Evolutionary conservation across 192 early-diverging fungal species (phyloP).

Genomic region (Oehlia diaphana): DNA sequence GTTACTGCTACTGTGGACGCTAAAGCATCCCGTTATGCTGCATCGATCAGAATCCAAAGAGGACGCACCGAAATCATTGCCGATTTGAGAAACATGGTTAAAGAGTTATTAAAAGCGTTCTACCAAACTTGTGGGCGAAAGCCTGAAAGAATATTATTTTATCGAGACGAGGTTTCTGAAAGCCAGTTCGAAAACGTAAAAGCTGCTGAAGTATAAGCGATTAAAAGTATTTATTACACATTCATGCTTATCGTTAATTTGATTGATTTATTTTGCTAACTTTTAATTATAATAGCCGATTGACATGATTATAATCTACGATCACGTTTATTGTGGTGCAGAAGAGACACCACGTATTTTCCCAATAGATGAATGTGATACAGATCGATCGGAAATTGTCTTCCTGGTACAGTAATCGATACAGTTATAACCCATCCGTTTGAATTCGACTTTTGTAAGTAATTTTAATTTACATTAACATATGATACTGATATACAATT

Average conservation of each 20-base stretch:
- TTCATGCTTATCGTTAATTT: too few relatives aligned
- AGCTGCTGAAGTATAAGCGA: too few relatives aligned
- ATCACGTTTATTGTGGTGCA: conserved; percentile 85
- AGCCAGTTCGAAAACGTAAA: conserved; percentile 74
- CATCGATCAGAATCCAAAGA: conserved; percentile 64
- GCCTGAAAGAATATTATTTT: conserved; percentile 79
- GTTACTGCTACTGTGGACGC: conserved; percentile 48
- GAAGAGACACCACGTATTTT: conserved; percentile 94
- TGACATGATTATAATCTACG: conserved; percentile 67
- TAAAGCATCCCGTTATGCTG: conserved; percentile 61
- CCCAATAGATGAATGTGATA: conserved; percentile 58
- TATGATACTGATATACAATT: neutral
- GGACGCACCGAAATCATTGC: conserved; percentile 71
- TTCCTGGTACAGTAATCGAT: conserved; percentile 81
- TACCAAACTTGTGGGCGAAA: conserved; percentile 65
- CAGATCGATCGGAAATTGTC: conserved; percentile 78
- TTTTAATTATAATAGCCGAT: conserved; percentile 53
- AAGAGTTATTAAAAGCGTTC: conserved; percentile 68
- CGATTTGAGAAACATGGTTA: conserved; percentile 64
- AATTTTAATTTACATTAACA: neutral
- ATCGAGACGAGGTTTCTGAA: conserved; percentile 92
- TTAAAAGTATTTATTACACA: too few relatives aligned
- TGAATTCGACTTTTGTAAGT: conserved; percentile 81
- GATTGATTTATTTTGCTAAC: too few relatives aligned
- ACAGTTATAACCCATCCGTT: conserved; percentile 70